phyloP scores from a whole-genome alignment of 306 rosid genomes.

The Quercus rubra region DNA sequence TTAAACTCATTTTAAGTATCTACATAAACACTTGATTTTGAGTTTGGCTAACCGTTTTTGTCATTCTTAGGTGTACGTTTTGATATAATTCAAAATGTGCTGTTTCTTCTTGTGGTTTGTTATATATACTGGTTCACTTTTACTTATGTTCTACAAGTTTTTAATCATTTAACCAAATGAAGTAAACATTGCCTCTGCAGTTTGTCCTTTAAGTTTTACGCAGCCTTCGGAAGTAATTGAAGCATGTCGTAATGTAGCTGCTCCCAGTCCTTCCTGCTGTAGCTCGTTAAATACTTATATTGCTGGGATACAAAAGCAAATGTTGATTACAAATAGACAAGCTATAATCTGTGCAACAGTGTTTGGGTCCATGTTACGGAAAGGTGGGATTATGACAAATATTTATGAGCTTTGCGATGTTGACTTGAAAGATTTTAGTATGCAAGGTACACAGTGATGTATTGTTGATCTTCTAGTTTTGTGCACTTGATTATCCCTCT shows the following conservation, averaged over 20 bases:
- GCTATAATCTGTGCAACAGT: conserved; percentile 92
- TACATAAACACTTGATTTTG: background rate
- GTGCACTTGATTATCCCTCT: background rate
- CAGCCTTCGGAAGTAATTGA: conserved; percentile 75
- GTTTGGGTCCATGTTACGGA: conserved; percentile 88
- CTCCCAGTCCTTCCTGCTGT: conserved; percentile 92
- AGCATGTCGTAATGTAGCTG: conserved; percentile 79
- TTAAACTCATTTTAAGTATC: background rate
- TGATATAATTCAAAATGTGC: background rate
- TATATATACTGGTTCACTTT: background rate
- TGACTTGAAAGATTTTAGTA: conserved; percentile 97
- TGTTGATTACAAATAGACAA: conserved; percentile 91
- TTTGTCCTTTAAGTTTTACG: conserved; percentile 85
- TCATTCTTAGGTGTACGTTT: background rate
- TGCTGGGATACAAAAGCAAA: conserved; percentile 83
- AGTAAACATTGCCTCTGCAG: conserved; percentile 48
- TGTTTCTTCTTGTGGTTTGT: background rate
- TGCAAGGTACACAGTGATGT: conserved; percentile 60
- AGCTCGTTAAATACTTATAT: conserved; percentile 79
- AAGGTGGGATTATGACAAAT: conserved; percentile 81
- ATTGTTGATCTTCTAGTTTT: background rate
- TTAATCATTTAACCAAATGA: conserved; percentile 2
- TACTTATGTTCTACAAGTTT: background rate
- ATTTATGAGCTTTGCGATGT: conserved; percentile 91
- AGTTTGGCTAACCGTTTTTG: background rate